A percentile compares a stretch with the other conserved stretches of the same genome.
Conservation (phyloP, 768 basidiomycete genomes). For the Epithele typhae region DNA sequence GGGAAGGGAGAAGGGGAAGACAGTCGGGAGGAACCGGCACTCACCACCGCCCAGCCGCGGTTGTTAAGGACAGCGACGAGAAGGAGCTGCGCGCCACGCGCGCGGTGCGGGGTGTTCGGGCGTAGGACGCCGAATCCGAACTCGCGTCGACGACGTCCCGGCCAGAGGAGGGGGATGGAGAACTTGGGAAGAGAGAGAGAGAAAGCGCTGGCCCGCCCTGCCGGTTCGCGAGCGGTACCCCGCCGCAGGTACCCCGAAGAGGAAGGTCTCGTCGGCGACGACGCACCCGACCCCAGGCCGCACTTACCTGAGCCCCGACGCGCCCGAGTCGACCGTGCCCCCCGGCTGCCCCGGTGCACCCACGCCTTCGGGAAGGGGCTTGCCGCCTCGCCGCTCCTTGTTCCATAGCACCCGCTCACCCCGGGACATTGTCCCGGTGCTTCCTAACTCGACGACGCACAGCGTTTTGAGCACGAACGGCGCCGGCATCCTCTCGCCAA, state of each 20-base stretch:
- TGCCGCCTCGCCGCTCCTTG: constrained; percentile 64
- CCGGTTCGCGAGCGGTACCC: constrained; percentile 64
- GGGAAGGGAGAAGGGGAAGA: no score
- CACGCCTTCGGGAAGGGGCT: constrained; percentile 54
- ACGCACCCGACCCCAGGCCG: constrained; percentile 57
- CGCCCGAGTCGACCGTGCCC: constrained; percentile 52
- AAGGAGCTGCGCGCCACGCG: constrained; percentile 57
- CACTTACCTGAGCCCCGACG: constrained; percentile 64
- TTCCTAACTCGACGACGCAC: constrained; percentile 38
- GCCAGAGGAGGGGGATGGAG: no score
- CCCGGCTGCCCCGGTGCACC: constrained; percentile 52
- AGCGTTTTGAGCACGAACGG: constrained; percentile 41
- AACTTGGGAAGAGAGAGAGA: neutral
- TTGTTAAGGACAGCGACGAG: constrained; percentile 69
- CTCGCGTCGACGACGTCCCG: no score
- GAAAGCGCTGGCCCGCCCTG: constrained; percentile 51
- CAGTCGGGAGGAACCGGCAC: no score
- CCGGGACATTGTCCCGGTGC: constrained; percentile 31
- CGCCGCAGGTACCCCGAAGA: constrained; percentile 64
- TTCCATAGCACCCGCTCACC: constrained; percentile 42
- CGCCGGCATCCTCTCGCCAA: constrained; percentile 8
- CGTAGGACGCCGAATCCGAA: no score
- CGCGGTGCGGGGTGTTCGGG: no score
- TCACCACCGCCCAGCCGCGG: constrained; percentile 60
- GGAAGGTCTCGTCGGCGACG: constrained; percentile 66